Evolutionary conservation across 2,329 filamentous ascomycete genomes (phyloP).

Genomic region (Ophiobolus disseminans): DNA sequence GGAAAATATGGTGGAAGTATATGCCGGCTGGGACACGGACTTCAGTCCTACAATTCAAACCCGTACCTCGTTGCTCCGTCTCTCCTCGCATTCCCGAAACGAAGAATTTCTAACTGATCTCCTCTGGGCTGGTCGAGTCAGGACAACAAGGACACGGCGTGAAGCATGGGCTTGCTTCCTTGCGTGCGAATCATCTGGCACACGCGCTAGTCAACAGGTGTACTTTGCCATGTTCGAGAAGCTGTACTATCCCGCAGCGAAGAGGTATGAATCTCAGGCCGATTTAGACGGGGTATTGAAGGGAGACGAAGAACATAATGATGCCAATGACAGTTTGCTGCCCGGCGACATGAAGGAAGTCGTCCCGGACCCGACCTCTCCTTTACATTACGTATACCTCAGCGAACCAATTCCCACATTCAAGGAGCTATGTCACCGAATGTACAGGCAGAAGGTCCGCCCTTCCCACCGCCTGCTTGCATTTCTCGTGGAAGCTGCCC

Average conservation of each 20-base stretch:
- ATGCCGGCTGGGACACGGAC: constrained; percentile 69
- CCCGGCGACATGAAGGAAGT: constrained; percentile 69
- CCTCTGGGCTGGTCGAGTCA: constrained; percentile 65
- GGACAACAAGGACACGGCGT: constrained; percentile 65
- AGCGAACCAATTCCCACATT: constrained; percentile 67
- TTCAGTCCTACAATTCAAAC: constrained; percentile 68
- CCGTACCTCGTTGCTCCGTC: constrained; percentile 51
- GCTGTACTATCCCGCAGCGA: constrained; percentile 50
- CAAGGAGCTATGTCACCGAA: constrained; percentile 64
- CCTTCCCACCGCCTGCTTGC: constrained; percentile 61
- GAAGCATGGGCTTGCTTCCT: constrained; percentile 72
- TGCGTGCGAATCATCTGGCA: constrained; percentile 57
- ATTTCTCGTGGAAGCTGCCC: constrained; percentile 59
- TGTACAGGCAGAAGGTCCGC: constrained; percentile 59
- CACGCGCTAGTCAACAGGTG: constrained; percentile 50
- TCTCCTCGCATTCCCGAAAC: constrained; percentile 12
- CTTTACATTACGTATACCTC: constrained; percentile 70
- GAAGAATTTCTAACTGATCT: constrained; percentile 26
- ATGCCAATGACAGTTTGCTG: constrained; percentile 38
- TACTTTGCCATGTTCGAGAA: constrained; percentile 66
- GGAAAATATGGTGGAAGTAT: constrained; percentile 62
- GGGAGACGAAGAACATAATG: constrained; percentile 2
- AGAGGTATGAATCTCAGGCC: constrained; percentile 7
- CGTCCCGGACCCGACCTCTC: constrained; percentile 62
- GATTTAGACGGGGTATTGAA: constrained; percentile 1